Evolutionary conservation across 306 rosid genomes (phyloP).

Genomic region (Crataegus laevigata): DNA sequence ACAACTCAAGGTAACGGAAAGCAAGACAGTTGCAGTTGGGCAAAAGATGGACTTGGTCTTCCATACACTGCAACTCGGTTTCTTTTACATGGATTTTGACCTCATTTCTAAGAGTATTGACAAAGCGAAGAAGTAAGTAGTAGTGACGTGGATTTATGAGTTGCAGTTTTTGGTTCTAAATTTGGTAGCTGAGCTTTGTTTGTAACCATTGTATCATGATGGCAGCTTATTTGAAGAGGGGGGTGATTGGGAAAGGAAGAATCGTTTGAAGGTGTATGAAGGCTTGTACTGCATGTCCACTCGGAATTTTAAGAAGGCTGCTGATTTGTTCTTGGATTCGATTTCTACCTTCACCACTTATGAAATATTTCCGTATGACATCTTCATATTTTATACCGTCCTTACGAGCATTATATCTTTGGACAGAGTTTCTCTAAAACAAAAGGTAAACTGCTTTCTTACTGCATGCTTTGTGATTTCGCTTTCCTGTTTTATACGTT

Average conservation of each 20-base stretch:
- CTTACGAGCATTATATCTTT: constrained; percentile 86
- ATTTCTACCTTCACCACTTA: constrained; percentile 93
- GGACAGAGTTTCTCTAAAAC: constrained; percentile 94
- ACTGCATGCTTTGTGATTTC: neutral
- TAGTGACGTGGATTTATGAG: constrained; percentile 3
- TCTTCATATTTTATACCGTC: constrained; percentile 87
- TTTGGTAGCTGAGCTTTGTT: constrained; percentile 7
- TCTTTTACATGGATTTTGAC: constrained; percentile 94
- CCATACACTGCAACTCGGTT: constrained; percentile 82
- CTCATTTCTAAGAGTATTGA: constrained; percentile 93
- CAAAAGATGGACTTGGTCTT: constrained; percentile 98
- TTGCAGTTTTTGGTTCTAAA: neutral
- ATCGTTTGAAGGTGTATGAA: constrained; percentile 88
- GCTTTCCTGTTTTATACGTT: neutral
- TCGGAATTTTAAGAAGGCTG: constrained; percentile 88
- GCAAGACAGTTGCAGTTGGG: constrained; percentile 96
- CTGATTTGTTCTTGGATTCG: constrained; percentile 76
- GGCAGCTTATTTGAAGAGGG: constrained; percentile 98
- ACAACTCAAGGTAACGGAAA: constrained; percentile 85
- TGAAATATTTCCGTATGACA: constrained; percentile 81
- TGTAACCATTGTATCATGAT: constrained; percentile 23
- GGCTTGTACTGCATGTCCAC: constrained; percentile 91
- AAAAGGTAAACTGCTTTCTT: constrained; percentile 49
- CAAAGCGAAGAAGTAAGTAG: constrained; percentile 72
- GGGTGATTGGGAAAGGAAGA: constrained; percentile 99